Percentiles rank a stretch among this genome's conserved stretches.
These are phyloP conservation scores for Moesziomyces sp. DNA, from an alignment of 1,284 basidiomycete genomes.

Conservation along the genomic window DNA sequence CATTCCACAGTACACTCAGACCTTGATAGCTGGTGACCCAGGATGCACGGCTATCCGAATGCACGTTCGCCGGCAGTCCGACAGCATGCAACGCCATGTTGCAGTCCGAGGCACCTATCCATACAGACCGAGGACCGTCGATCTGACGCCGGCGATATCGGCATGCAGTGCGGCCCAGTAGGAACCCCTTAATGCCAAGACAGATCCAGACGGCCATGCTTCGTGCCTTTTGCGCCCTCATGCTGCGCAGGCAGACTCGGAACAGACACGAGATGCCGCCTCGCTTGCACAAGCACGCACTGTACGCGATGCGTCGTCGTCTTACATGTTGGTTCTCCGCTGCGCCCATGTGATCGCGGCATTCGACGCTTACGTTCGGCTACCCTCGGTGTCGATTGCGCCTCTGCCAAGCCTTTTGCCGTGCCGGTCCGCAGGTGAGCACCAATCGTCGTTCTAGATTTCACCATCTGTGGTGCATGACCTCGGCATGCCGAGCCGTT, in stretches of 20 bases:
- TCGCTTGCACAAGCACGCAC: too few species aligned
- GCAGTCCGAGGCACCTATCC: too few species aligned
- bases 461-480: not conserved
- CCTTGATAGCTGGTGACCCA: not conserved
- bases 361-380: conserved; percentile 1
- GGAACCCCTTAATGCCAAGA: too few species aligned
- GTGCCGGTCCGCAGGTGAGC: not conserved
- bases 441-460: too few species aligned
- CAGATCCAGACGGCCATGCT: too few species aligned
- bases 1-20: not conserved
- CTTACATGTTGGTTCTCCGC: conserved; percentile 12
- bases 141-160: too few species aligned
- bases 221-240: too few species aligned
- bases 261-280: too few species aligned
- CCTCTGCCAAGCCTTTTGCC: not conserved
- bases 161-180: too few species aligned
- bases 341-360: conserved; percentile 9
- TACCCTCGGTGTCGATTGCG: conserved; percentile 1
- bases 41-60: not conserved
- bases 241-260: not conserved
- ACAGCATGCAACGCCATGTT: not conserved
- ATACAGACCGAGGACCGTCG: too few species aligned
- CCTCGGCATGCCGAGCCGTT: not conserved
- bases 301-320: conserved; percentile 1
- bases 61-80: not conserved